Evolutionary conservation across 306 rosid species (phyloP), one percentile per base, ranked within the genome.

Genomic region (Glycyrrhiza uralensis): DNA sequence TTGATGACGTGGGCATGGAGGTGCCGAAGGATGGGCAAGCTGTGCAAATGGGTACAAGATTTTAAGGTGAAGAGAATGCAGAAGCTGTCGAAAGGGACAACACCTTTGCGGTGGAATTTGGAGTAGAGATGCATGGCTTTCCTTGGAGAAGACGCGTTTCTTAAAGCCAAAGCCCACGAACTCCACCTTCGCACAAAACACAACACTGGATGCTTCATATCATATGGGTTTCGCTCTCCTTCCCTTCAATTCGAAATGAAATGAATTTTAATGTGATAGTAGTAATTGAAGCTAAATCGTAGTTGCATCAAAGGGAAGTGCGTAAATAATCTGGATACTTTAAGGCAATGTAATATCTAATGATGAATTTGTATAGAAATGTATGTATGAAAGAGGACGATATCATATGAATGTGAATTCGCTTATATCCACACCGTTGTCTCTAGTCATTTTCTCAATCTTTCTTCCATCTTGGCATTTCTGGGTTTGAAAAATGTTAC

Each of bases 1-100:
- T 87, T 90, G 35, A 76, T 9, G 41, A 90, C 77, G 2, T 87
- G 89, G 79, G 89, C 78, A 61, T 87, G 93, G 9, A 86, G 85
- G 44, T 84, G 89, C 17, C 67, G 84, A 56, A 77, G 75, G 23
- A 77, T 33, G 33, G 81, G 0, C 30, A 70, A 13, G 28, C 30
- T 74, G 15, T 35, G 71, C 41, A 83, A 76, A 57, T 35, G 81
- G 79, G 87, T 69, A 23, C 85, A 87, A 1, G 86, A 80, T 79
- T 87, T 90, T 33, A 90, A 76, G 35, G 88, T 76, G 75, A 78
- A 79, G 51, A 86, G 74, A 20, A 86, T 60, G 32, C 91, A 87
- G 77, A 80, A 87, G 17, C 76, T 77, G 44, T 87, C 88, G 0
- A 75, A 17, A 17, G 83, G 82, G 8, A 57, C 46, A 11, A 57